Evolutionary conservation across 2,329 filamentous ascomycete species (phyloP).

Genomic region (Cladophialophora exuberans): DNA sequence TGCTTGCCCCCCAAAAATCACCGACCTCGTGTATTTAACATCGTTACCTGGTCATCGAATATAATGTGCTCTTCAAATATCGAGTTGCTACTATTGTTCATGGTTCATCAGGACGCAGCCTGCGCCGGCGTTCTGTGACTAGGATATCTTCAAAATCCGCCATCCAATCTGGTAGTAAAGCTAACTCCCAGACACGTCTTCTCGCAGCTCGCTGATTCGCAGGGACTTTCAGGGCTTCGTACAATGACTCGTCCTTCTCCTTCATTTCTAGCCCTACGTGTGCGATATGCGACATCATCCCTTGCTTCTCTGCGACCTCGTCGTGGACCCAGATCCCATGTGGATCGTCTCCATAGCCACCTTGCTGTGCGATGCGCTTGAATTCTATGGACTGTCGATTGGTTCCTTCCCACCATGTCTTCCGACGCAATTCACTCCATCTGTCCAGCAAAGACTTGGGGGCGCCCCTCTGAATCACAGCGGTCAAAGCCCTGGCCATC

Average conservation of each 20-base stretch:
- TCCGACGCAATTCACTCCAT: constrained; percentile 43
- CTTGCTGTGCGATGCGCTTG: constrained; percentile 18
- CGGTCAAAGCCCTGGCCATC: constrained; percentile 60
- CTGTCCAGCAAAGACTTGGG: constrained; percentile 47
- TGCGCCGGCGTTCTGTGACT: background rate
- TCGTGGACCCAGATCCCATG: background rate
- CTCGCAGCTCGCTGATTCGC: constrained; percentile 3
- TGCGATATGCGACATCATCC: background rate
- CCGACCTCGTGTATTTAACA: no score
- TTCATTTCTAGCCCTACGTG: constrained; percentile 6
- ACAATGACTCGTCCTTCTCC: constrained; percentile 6
- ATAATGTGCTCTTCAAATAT: no score
- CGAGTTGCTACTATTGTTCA: background rate
- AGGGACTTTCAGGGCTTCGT: background rate
- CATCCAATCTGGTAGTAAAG: constrained; percentile 13
- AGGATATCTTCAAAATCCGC: constrained; percentile 4
- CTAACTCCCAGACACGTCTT: constrained; percentile 1
- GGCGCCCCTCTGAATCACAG: constrained; percentile 43
- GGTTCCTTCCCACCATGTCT: constrained; percentile 36
- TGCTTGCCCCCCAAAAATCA: no score
- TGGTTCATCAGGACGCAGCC: background rate
- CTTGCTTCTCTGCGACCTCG: background rate
- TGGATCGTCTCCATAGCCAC: constrained; percentile 6
- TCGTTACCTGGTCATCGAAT: no score
- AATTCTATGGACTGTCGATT: constrained; percentile 9